Percentiles rank a stretch among this genome's conserved stretches.
These are phyloP conservation scores for Geosmithia flava DNA, from an alignment of 2,329 filamentous ascomycete genomes.

Conservation along the genomic window DNA sequence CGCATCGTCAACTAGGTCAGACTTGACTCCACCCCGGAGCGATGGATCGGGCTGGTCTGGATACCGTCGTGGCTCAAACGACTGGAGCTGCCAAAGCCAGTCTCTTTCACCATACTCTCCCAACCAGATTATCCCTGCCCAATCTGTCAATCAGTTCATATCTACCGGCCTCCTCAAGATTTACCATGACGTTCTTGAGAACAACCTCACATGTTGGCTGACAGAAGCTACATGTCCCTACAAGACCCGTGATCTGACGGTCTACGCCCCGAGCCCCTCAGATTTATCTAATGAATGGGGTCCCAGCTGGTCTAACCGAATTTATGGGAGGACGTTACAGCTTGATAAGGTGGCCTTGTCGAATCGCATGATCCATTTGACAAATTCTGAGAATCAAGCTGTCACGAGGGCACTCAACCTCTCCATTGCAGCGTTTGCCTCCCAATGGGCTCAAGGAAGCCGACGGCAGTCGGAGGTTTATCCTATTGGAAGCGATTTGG, in stretches of 20 bases:
- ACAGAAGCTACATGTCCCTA: conserved; percentile 41
- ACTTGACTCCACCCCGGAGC: not conserved
- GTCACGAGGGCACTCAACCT: conserved; percentile 32
- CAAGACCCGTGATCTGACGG: not conserved
- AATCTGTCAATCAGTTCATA: conserved; percentile 14
- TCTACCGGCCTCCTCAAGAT: conserved; percentile 30
- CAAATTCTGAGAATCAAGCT: conserved; percentile 25
- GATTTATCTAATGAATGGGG: conserved; percentile 15
- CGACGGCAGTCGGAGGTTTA: conserved; percentile 3
- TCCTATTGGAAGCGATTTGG: not conserved
- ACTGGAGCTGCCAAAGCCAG: not conserved
- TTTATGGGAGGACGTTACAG: conserved; percentile 33
- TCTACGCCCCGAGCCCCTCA: conserved; percentile 1
- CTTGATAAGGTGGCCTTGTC: conserved; percentile 31
- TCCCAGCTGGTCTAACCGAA: conserved; percentile 29
- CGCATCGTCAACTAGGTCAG: not conserved
- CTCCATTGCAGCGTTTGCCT: conserved; percentile 38
- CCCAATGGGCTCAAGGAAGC: conserved; percentile 24
- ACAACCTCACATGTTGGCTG: conserved; percentile 41
- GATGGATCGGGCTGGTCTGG: not conserved
- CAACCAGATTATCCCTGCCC: not conserved
- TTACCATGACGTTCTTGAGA: conserved; percentile 41
- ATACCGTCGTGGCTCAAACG: not conserved
- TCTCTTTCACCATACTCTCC: not conserved
- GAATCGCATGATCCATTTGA: conserved; percentile 26